A percentile compares a stretch with the other conserved stretches of the same genome.
These are phyloP conservation scores for Clathrus columnatus DNA, from an alignment of 768 basidiomycete genomes.

Conservation along the genomic window DNA sequence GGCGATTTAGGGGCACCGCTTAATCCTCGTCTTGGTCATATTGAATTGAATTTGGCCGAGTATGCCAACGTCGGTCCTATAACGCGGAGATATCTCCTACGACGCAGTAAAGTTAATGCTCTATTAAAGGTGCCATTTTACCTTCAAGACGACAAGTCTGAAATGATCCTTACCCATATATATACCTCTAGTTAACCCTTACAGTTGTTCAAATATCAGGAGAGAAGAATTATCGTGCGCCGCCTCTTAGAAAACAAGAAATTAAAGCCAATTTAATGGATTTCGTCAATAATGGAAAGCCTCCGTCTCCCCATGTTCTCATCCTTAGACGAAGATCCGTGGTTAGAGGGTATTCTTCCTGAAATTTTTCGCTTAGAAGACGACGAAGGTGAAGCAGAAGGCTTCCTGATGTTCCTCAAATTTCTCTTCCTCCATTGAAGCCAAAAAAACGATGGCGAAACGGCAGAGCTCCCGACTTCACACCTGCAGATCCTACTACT, in stretches of 20 bases:
- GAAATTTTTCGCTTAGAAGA: background rate
- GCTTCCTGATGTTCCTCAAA: background rate
- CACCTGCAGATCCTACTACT: background rate
- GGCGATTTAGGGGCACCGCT: constrained; percentile 48
- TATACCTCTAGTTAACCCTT: constrained; percentile 44
- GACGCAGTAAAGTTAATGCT: constrained; percentile 72
- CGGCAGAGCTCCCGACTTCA: background rate
- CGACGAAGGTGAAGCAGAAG: background rate
- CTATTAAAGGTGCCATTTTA: constrained; percentile 49
- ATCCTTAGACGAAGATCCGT: constrained; percentile 2
- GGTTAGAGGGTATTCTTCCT: constrained; percentile 7
- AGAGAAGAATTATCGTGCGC: constrained; percentile 47
- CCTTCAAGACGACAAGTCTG: background rate
- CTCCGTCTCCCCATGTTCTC: constrained; percentile 1
- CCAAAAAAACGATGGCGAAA: constrained; percentile 6
- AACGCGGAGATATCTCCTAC: constrained; percentile 56
- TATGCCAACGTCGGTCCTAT: constrained; percentile 54
- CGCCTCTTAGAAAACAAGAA: constrained; percentile 63
- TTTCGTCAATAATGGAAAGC: constrained; percentile 33
- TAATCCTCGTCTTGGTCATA: constrained; percentile 53
- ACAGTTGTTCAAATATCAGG: constrained; percentile 47
- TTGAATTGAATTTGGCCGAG: constrained; percentile 67
- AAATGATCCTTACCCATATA: background rate
- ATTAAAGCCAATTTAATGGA: constrained; percentile 60
- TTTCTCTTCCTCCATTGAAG: background rate